phyloP scores from a whole-genome alignment of 495 filamentous ascomycete species.

The Aspergillus affinis region DNA sequence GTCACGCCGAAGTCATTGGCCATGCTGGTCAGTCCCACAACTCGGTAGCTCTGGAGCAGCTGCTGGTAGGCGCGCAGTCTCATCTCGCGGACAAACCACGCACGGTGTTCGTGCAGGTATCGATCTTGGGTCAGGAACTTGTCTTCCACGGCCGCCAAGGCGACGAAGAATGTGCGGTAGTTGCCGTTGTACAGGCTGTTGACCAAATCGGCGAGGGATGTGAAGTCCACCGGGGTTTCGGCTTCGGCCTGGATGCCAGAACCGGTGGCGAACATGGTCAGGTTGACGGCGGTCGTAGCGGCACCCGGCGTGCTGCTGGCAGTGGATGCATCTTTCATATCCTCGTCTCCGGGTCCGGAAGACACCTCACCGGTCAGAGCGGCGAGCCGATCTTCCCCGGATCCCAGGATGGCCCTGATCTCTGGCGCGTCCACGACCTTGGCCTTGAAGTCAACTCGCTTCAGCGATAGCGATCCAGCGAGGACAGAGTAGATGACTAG shows the following conservation, averaged over 20 bases:
- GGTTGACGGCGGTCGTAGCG: constrained; percentile 71
- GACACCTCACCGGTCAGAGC: constrained; percentile 73
- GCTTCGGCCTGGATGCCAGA: constrained; percentile 66
- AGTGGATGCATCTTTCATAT: constrained; percentile 65
- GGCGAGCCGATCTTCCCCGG: constrained; percentile 80
- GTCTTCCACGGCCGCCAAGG: constrained; percentile 89
- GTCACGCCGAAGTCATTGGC: constrained; percentile 93
- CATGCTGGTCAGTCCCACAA: constrained; percentile 95
- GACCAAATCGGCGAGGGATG: constrained; percentile 81
- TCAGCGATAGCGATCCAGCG: constrained; percentile 88
- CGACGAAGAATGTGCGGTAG: constrained; percentile 89
- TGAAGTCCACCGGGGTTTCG: constrained; percentile 76
- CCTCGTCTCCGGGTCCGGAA: constrained; percentile 75
- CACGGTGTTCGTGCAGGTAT: constrained; percentile 88
- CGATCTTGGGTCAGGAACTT: constrained; percentile 91
- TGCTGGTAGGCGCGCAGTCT: constrained; percentile 92
- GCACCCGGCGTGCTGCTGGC: constrained; percentile 54
- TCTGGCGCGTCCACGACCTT: constrained; percentile 98
- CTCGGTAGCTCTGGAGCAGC: constrained; percentile 93
- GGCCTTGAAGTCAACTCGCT: constrained; percentile 96
- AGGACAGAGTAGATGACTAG: constrained; percentile 95
- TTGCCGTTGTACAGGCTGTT: constrained; percentile 88
- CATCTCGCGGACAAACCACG: constrained; percentile 98
- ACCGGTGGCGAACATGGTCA: constrained; percentile 73
- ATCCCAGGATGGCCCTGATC: constrained; percentile 92